These are phyloP conservation scores for Teratosphaeriaceae sp. DNA, from an alignment of 2,329 filamentous ascomycete species.

Conservation along the genomic window DNA sequence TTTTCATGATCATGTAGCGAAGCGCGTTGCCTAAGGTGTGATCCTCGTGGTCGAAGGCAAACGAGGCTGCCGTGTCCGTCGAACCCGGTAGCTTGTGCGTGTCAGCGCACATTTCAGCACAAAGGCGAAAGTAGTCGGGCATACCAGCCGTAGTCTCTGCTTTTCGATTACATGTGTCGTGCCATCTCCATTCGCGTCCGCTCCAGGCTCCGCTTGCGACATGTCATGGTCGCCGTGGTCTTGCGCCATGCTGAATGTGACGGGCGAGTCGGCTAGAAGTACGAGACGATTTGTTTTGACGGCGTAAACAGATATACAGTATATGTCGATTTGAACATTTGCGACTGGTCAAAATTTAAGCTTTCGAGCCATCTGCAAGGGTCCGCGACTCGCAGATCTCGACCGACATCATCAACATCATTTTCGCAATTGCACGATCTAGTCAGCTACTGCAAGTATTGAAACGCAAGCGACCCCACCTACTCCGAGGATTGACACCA, in stretches of 20 bases:
- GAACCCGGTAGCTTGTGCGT: conserved; percentile 67
- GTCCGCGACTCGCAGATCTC: not conserved
- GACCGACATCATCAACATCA: no score
- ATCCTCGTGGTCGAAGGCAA: conserved; percentile 88
- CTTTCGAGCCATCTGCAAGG: not conserved
- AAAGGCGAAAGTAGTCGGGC: conserved; percentile 10
- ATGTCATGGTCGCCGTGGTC: conserved; percentile 28
- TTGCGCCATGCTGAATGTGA: conserved; percentile 21
- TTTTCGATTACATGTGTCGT: conserved; percentile 31
- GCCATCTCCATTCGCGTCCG: conserved; percentile 36
- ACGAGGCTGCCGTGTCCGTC: conserved; percentile 80
- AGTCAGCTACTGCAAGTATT: not conserved
- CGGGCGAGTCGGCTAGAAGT: no score
- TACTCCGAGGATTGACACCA: no score
- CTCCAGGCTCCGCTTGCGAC: conserved; percentile 34
- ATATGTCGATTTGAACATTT: not conserved
- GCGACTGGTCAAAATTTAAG: not conserved
- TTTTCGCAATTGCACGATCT: no score
- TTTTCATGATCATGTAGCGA: conserved; percentile 97
- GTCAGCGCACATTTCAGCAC: not conserved
- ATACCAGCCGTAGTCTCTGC: conserved; percentile 41
- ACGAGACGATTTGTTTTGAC: no score
- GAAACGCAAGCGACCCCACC: not conserved
- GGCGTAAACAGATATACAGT: no score
- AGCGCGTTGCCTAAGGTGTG: conserved; percentile 94